These are phyloP conservation scores for Xylaria curta DNA, from an alignment of 495 filamentous ascomycete species.

Conservation along the genomic window DNA sequence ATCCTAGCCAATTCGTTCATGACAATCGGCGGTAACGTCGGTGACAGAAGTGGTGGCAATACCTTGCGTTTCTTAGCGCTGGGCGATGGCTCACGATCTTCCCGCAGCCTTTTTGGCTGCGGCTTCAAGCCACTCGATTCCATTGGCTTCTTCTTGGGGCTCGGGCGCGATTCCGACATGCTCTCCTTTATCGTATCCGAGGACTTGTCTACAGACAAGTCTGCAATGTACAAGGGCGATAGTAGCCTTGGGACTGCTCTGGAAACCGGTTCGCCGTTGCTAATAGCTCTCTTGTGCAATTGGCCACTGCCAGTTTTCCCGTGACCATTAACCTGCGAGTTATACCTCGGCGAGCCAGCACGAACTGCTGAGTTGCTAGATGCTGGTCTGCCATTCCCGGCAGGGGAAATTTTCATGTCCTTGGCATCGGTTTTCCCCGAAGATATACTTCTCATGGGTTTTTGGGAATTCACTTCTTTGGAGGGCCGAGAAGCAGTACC, in stretches of 20 bases:
- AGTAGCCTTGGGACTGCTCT: slow-evolving; percentile 41
- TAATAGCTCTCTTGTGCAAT: slow-evolving; percentile 46
- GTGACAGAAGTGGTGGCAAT: slow-evolving; percentile 52
- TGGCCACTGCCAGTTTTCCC: slow-evolving; percentile 40
- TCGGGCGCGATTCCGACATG: slow-evolving; percentile 34
- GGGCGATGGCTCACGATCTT: slow-evolving; percentile 44
- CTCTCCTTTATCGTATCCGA: slow-evolving; percentile 42
- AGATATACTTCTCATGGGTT: slow-evolving; percentile 35
- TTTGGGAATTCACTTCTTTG: slow-evolving; percentile 35
- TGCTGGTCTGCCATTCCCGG: slow-evolving; percentile 44
- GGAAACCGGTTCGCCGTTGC: slow-evolving; percentile 31
- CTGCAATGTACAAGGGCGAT: slow-evolving; percentile 47
- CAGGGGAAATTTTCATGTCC: slow-evolving; percentile 36
- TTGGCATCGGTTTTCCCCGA: slow-evolving; percentile 36
- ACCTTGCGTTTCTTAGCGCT: slow-evolving; percentile 47
- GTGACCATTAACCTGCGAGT: slow-evolving; percentile 47
- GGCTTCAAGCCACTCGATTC: slow-evolving; percentile 35
- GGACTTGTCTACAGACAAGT: slow-evolving; percentile 49
- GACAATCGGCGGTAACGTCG: slow-evolving; percentile 53
- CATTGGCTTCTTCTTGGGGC: slow-evolving; percentile 38
- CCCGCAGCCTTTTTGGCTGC: slow-evolving; percentile 37
- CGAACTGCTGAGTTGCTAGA: slow-evolving; percentile 40
- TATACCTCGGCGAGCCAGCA: slow-evolving; percentile 46
- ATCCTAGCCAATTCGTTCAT: slow-evolving; percentile 50
- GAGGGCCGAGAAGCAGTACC: slow-evolving; percentile 33